Evolutionary conservation across 345 rosid species (phyloP), one percentile per base, ranked within the genome.

Genomic region (Isatis tinctoria): DNA sequence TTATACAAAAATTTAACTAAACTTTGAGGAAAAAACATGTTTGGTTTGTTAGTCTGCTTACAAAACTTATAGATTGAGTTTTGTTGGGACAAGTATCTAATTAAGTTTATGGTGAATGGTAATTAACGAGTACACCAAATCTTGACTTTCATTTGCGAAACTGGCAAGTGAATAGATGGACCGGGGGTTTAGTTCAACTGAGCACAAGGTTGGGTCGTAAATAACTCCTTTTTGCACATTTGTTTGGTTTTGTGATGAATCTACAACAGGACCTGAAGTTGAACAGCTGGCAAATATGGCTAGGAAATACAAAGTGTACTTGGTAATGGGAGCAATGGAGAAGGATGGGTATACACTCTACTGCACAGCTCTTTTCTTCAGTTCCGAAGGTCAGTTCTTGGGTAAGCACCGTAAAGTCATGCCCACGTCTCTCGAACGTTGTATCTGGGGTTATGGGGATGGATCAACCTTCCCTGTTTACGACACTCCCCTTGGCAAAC

Each of bases 371-470:
- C 78, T 94, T 74, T 94, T 91, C 82, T 94, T 94, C 63, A 91
- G 88, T 77, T 69, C 90, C 45, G 85, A 85, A 68, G 96, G 97
- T 58, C 81, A 13, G 54, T 91, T 83, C 82, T 83, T 94, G 43
- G 96, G 93, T 54, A 94, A 94, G 84, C 98, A 94, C 47, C 82
- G 98, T 20, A 94, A 94, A 82, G 14, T 91, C 78, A 87, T 91
- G 97, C 99, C 97, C 4, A 95, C 97, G 7, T 81, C 86, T 36
- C 41, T 88, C 43, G 99, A 95, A 83, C 96, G 96, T 44, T 82
- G 90, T 41, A 84, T 94, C n/a, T 94, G 97, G 98, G 98, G 98
- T 56, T 87, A 81, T 16, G 96, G 97, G n/a, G 98, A 94, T 74
- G 96, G 97, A 44, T 94, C 96, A 3, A 94, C 93, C 48, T 86